These are phyloP conservation scores for Linum trigynum DNA, from an alignment of 345 rosid species.

Conservation along the genomic window DNA sequence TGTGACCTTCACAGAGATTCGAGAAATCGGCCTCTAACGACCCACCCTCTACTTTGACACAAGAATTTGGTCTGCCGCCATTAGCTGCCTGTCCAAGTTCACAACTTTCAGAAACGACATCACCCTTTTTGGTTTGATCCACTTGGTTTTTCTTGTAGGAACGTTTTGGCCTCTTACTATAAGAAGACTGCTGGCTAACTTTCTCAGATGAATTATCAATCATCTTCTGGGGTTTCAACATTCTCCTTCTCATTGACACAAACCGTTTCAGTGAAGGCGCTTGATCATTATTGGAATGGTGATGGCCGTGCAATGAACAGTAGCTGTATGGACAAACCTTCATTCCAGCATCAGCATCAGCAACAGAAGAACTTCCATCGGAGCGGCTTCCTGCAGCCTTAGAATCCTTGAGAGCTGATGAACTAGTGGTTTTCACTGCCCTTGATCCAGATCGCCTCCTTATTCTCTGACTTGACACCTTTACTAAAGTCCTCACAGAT, in stretches of 20 bases:
- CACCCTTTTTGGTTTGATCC: conserved; percentile 5
- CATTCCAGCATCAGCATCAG: conserved; percentile 17
- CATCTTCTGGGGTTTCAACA: conserved; percentile 39
- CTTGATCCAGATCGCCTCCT: conserved; percentile 26
- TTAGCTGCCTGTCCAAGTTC: conserved; percentile 10
- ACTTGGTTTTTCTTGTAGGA: conserved; percentile 28
- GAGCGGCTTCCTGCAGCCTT: conserved; percentile 22
- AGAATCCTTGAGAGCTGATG: conserved; percentile 66
- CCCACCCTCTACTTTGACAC: not conserved
- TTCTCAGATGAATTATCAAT: conserved; percentile 21
- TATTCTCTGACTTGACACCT: conserved; percentile 39
- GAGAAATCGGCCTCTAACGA: not conserved
- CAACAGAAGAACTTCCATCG: too few relatives aligned
- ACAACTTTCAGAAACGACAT: not conserved
- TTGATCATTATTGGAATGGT: conserved; percentile 20
- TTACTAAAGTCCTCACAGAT: conserved; percentile 26
- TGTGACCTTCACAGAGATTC: not conserved
- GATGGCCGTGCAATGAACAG: conserved; percentile 83
- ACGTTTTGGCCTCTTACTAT: not conserved
- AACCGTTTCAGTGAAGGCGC: conserved; percentile 50
- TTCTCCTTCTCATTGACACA: conserved; percentile 50
- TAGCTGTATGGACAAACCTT: conserved; percentile 63
- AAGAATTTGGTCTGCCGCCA: conserved; percentile 6
- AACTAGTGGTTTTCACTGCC: conserved; percentile 57
- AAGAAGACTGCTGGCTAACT: too few relatives aligned